Conservation (phyloP, 179 eudicot genomes). For the Amaranthus tricolor region DNA sequence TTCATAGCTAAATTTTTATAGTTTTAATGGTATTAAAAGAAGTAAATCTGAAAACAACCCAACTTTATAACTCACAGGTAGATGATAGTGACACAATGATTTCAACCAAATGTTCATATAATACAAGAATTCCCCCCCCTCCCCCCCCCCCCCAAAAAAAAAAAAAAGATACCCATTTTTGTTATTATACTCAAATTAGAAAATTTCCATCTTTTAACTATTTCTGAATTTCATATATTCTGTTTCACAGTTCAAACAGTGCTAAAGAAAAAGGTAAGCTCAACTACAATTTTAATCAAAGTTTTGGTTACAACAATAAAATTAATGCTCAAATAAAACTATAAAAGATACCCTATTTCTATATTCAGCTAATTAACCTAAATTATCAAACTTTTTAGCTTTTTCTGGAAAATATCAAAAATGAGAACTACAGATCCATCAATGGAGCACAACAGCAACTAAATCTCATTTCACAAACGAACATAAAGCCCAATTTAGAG, state of each 20-base stretch:
- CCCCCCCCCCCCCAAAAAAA: no score
- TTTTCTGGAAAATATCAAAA: neutral
- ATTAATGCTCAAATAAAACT: neutral
- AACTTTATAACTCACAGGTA: neutral
- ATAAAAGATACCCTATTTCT: neutral
- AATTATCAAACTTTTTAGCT: neutral
- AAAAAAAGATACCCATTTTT: neutral
- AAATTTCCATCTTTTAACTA: neutral
- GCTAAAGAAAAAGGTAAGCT: neutral
- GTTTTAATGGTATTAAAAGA: neutral
- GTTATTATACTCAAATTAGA: neutral
- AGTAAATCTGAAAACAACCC: neutral
- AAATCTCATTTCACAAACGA: conserved; percentile 4
- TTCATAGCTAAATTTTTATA: neutral
- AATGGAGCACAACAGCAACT: neutral
- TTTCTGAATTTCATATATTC: neutral
- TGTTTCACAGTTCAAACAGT: neutral
- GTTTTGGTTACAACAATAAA: neutral
- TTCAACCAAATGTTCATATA: neutral
- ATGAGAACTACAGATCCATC: conserved; percentile 23
- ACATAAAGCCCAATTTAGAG: conserved; percentile 18
- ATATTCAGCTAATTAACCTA: neutral
- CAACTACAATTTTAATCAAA: neutral
- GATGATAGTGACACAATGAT: neutral
- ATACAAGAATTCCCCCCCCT: neutral